These are phyloP conservation scores for Phaeosphaeriaceae sp. DNA, from an alignment of 2,329 filamentous ascomycete genomes.

Conservation along the genomic window DNA sequence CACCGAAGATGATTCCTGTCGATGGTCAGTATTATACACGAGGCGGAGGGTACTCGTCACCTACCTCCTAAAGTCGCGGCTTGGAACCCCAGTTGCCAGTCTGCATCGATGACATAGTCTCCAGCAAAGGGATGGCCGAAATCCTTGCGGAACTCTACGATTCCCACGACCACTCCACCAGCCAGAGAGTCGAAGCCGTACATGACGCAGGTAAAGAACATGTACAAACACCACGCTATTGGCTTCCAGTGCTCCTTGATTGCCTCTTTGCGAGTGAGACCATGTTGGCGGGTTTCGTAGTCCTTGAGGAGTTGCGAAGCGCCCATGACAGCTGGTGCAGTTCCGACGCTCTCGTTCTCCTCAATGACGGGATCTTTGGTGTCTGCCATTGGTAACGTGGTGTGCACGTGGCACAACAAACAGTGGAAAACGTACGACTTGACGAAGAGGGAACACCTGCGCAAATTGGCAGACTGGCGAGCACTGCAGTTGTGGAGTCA, in stretches of 20 bases:
- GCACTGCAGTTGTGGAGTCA: not conserved
- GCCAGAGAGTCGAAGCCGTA: constrained; percentile 22
- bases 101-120: constrained; percentile 21
- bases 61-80: constrained; percentile 20
- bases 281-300: constrained; percentile 18
- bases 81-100: constrained; percentile 25
- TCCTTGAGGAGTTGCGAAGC: constrained; percentile 7
- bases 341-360: not conserved
- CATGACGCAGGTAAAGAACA: constrained; percentile 25
- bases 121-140: constrained; percentile 20
- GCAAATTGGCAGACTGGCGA: not conserved
- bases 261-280: constrained; percentile 15
- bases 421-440: not conserved
- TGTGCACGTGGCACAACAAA: not conserved
- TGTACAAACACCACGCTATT: constrained; percentile 24
- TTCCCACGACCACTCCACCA: constrained; percentile 19
- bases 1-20: constrained; percentile 20
- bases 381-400: not conserved
- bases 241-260: constrained; percentile 22
- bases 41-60: not conserved
- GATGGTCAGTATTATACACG: not conserved
- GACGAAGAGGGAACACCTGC: not conserved
- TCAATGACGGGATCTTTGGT: not conserved
- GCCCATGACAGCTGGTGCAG: not conserved
- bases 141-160: constrained; percentile 20